Conservation (phyloP, 2,329 filamentous ascomycete species). For the Apiospora phragmitis region DNA sequence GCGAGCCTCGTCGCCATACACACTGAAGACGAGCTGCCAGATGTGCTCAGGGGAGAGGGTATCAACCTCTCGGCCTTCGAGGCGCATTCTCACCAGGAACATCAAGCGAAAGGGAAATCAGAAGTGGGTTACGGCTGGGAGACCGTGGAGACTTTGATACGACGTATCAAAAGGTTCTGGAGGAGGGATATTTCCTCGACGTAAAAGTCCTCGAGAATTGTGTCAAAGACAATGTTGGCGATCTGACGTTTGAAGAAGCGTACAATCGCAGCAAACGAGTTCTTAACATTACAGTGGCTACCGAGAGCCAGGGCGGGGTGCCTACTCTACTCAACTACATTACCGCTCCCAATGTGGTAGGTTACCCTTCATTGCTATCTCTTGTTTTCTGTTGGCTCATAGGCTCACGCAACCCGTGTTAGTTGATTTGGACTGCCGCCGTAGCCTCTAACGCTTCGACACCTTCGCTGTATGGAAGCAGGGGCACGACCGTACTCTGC, state of each 20-base stretch:
- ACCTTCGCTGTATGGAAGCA: slow-evolving; percentile 63
- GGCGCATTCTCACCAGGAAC: slow-evolving; percentile 35
- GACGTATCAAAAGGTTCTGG: slow-evolving; percentile 69
- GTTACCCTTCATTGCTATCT: slow-evolving; percentile 36
- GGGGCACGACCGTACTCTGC: slow-evolving; percentile 68
- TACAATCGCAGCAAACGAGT: slow-evolving; percentile 82
- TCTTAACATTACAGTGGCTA: slow-evolving; percentile 88
- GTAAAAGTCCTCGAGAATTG: slow-evolving; percentile 80
- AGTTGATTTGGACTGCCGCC: slow-evolving; percentile 80
- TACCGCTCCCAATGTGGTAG: slow-evolving; percentile 87
- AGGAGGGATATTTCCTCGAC: slow-evolving; percentile 83
- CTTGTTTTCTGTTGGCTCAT: too few relatives aligned
- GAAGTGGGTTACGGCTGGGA: slow-evolving; percentile 46
- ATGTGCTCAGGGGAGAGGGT: slow-evolving; percentile 73
- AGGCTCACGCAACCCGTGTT: not conserved
- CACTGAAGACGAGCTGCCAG: slow-evolving; percentile 79
- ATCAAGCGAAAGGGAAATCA: slow-evolving; percentile 32
- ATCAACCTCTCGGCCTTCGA: slow-evolving; percentile 84
- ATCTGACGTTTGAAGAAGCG: slow-evolving; percentile 91
- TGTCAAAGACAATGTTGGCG: slow-evolving; percentile 80
- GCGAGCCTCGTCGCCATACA: slow-evolving; percentile 86
- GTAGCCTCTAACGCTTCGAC: slow-evolving; percentile 73
- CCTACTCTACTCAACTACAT: slow-evolving; percentile 89
- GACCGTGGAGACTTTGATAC: slow-evolving; percentile 65
- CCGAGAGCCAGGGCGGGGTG: slow-evolving; percentile 70